Evolutionary conservation across 2,329 filamentous ascomycete species (phyloP).

Genomic region (Dactylellina sp.): DNA sequence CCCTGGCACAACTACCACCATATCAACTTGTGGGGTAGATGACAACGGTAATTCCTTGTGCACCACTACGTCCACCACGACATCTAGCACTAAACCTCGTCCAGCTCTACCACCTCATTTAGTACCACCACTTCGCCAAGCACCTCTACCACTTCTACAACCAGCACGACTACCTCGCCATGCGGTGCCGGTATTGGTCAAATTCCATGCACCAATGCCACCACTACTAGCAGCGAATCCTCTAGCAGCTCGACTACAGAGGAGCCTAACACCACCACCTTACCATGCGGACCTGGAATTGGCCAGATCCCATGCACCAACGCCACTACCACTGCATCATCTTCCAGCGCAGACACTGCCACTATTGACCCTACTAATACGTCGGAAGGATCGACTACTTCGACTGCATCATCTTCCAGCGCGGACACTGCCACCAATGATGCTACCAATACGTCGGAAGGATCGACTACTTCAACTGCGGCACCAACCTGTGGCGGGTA

Average conservation of each 20-base stretch:
- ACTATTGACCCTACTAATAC: not conserved
- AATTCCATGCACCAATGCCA: not conserved
- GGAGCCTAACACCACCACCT: not conserved
- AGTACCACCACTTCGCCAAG: not conserved
- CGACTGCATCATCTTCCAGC: slow-evolving; percentile 9
- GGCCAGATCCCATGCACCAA: not conserved
- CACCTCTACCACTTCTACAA: slow-evolving; percentile 1
- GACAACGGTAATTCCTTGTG: not conserved
- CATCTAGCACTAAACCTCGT: no score
- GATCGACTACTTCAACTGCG: not conserved
- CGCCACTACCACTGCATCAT: not conserved
- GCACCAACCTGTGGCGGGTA: slow-evolving; percentile 12
- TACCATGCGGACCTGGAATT: not conserved
- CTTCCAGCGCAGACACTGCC: not conserved
- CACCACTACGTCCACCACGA: not conserved
- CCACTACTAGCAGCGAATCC: not conserved
- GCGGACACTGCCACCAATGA: slow-evolving; percentile 1
- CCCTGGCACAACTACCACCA: not conserved
- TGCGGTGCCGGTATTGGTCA: not conserved
- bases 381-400: not conserved
- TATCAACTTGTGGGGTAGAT: no score
- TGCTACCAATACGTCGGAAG: not conserved
- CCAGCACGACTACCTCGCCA: not conserved
- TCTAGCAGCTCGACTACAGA: slow-evolving; percentile 4
- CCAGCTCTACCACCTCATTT: not conserved